Base-by-base conservation (phyloP, 2,329 filamentous ascomycete species). In the Anisogramma anomala region DNA sequence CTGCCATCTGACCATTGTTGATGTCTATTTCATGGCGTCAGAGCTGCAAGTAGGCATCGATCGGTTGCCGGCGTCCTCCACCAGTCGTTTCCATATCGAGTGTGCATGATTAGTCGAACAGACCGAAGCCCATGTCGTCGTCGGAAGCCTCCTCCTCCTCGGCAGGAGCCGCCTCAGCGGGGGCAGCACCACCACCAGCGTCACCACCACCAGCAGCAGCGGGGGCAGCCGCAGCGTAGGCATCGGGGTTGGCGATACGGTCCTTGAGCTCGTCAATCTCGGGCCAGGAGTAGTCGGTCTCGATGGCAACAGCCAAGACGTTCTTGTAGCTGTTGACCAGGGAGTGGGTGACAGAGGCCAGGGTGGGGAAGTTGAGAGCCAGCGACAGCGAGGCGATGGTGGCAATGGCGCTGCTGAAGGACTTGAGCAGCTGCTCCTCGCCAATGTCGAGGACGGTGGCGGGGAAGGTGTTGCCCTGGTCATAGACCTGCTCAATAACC, bases 271-370 rank as follows among this genome's bases (percentile, higher is more conserved):
- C 77, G 60, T 93, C 80, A 60, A 98, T 94, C 68, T 85, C 86
- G 58, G 88, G 80, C 89, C 91, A 98, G 69, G 79, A 82, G 76
- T 82, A 82, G 54, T 94, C 88, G 57, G 85, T 95, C 69, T 80
- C 77, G 59, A 98, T 66, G 58, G 91, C 93, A 58, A 95, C 79
- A 54, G 91, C 75, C 55, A 96, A 72, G 54, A 84, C 71, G 63
- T 94, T 95, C 87, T 98, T 98, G 85, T 98, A 98, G 59, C 73
- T 67, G 79, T 96, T 98, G 77, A 96, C 75, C 53, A 98, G 57
- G 53, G 86, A 94, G 84, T 98, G 91, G 59, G 94, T 83, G 68
- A 96, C 79, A 45, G 91, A 94, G 55, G 91, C 88, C 51, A 96
- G 72, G 58, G 91, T 98, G 58, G 91, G 91, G 84, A 84, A 95